Base-by-base conservation (phyloP, 352 stramenopile species). In the Phytophthora cryptogea region DNA sequence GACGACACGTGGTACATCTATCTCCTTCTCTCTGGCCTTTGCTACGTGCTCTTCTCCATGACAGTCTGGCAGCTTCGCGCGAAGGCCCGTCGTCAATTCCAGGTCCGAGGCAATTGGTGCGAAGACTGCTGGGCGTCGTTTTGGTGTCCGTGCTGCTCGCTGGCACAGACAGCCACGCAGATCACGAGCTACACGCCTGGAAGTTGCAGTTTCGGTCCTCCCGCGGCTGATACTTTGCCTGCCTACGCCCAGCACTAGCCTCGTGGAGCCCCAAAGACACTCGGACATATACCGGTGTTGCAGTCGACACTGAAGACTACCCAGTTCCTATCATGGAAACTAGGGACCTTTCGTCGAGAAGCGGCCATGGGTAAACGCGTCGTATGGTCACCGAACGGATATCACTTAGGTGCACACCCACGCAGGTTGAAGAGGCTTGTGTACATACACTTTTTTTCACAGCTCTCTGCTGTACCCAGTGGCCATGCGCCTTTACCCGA, bases 111-210 rank as follows among this genome's bases (percentile, higher is more conserved):
- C n/a, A 66, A 52, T 20, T 68, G 52, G 61, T 41, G 39, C 28
- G 49, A 55, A 35, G 66, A 70, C 47, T 74, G 55, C 37, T 64
- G 57, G 51, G 59, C 61, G 10, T 55, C 66, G 13, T 47, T 74
- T 3, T 74, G 62, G 30, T 79, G 71, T 28, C 58, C 44, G 20
- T 64, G 60, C 10, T 81, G 74, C 44, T 41, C 59, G 5, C 36
- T 81, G 26, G 73, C 72, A 0, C 76, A 85, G 50, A 70, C 71
- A 31, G 72, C 72, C n/a, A 80, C 69, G 14, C 76, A 86, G 44
- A 49, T 59, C 36, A 69, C 74, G 43, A 81, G 73, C 58, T 83
- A 83, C 52, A 70, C 33, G 23, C 65, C 68, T 5, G 70, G 70
- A 5, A 66, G 60, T 27, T 86, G 73, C 53, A 59, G 48, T 36